Conservation (phyloP, 371 early-diverging fungal species). For the Apophysomyces sp. region DNA sequence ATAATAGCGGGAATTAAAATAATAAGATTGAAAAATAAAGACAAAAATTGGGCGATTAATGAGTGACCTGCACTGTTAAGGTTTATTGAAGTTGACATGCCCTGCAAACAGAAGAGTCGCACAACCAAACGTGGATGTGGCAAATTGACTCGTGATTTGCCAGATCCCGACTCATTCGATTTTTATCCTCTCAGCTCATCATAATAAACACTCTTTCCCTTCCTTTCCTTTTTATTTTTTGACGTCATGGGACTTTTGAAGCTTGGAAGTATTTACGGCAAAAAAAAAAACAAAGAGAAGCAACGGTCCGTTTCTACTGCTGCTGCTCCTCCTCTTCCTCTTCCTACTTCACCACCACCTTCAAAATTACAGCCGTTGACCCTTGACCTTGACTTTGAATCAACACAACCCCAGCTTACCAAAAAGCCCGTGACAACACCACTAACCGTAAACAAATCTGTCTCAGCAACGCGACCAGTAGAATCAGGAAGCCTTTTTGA, state of each 20-base stretch:
- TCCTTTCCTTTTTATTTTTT: conserved; percentile 9
- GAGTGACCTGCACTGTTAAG: too few relatives aligned
- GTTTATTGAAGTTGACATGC: background rate
- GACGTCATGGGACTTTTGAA: conserved; percentile 28
- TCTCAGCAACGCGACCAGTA: conserved; percentile 10
- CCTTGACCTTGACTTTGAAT: conserved; percentile 23
- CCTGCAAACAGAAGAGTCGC: background rate
- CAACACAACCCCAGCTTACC: conserved; percentile 4
- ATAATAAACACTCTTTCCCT: conserved; percentile 5
- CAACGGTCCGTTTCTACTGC: background rate
- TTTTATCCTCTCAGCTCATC: conserved; percentile 1
- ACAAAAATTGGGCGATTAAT: too few relatives aligned
- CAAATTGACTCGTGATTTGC: background rate
- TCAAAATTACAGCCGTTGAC: conserved; percentile 20
- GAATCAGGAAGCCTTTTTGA: conserved; percentile 36
- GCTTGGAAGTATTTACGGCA: conserved; percentile 28
- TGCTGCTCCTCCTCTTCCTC: conserved; percentile 6
- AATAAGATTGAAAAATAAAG: background rate
- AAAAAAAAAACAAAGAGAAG: conserved; percentile 18
- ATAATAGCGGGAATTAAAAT: too few relatives aligned
- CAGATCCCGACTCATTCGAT: conserved; percentile 1
- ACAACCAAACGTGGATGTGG: background rate
- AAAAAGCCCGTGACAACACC: background rate
- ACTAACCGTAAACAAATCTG: conserved; percentile 2
- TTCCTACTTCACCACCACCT: conserved; percentile 5